Base-by-base conservation (phyloP, 2,329 filamentous ascomycete species). In the Pezicula radicicola region DNA sequence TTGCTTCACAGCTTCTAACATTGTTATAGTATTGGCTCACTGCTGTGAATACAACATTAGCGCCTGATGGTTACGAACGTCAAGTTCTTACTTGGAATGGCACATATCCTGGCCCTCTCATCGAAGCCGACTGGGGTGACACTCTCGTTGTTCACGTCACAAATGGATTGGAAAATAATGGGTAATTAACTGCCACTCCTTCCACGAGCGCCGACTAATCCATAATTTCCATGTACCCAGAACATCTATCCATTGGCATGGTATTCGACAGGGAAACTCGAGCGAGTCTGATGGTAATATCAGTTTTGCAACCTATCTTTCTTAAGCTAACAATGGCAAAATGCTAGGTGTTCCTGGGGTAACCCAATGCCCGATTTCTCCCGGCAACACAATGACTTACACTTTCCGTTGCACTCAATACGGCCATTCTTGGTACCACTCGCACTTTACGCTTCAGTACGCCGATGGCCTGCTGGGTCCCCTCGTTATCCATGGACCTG, bases 381-480 rank as follows among this genome's bases (percentile, higher is more conserved):
- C 47, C 16, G 57, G 47, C 19, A 50, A 51, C 30, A 57, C 53
- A n/a, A 59, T 54, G 6, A 53, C 55, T 1, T 40, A 40, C 37
- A 40, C 13, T 35, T 16, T 47, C 49, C 48, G 30, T 13, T 51
- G 48, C 8, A 33, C 25, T 9, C 54, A 50, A 16, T 54, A 54
- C 21, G 52, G 52, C 6, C 50, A 41, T 16, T 13, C n/a, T 18
- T 49, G 18, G 47, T 84, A 83, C 49, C 81, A 85, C 63, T 79
- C 75, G 1, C 81, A 84, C 60, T 78, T 79, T 56, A 68, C 68
- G 10, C 58, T 66, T 18, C 70, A 73, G 53, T 70, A 71, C 46
- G 63, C 65, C 72, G 68, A 63, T 72, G 84, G 83, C 0, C 66
- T 84, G 0, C 72, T 78, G 37, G 83, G 83, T 0, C 73, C 72